Evolutionary conservation across 2,329 filamentous ascomycete species (phyloP).

Genomic region (Phoma sp.): DNA sequence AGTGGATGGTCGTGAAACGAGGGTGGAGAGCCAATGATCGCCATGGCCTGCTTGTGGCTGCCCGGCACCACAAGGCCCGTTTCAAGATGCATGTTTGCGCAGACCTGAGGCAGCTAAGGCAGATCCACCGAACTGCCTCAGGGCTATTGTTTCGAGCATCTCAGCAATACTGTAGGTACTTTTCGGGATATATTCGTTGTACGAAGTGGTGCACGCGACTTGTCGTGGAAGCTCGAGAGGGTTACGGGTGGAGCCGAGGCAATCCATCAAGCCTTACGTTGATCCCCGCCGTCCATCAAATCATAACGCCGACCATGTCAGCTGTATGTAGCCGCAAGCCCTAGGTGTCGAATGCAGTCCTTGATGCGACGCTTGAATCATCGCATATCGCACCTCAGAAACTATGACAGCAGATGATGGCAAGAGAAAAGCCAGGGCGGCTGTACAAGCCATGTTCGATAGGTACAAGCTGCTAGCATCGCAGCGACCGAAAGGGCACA

Average conservation of each 20-base stretch:
- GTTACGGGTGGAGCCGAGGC: constrained; percentile 20
- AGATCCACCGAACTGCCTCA: not conserved
- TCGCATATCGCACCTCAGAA: not conserved
- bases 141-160: constrained; percentile 17
- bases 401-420: constrained; percentile 35
- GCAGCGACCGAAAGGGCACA: constrained; percentile 39
- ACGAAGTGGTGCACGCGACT: constrained; percentile 14
- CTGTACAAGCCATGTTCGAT: constrained; percentile 48
- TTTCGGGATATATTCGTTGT: not conserved
- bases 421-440: constrained; percentile 43
- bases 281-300: constrained; percentile 10
- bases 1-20: constrained; percentile 24
- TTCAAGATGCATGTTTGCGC: constrained; percentile 21
- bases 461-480: constrained; percentile 44
- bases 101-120: constrained; percentile 19
- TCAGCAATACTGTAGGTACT: not conserved
- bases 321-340: constrained; percentile 9
- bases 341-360: constrained; percentile 6
- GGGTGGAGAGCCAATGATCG: constrained; percentile 21
- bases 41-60: constrained; percentile 18
- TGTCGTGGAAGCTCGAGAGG: not conserved
- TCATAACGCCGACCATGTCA: constrained; percentile 10
- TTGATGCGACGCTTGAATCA: not conserved
- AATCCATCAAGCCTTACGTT: constrained; percentile 15
- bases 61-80: constrained; percentile 18